Evolutionary conservation across 192 early-diverging fungal species (phyloP).

Genomic region (Podila epigama): DNA sequence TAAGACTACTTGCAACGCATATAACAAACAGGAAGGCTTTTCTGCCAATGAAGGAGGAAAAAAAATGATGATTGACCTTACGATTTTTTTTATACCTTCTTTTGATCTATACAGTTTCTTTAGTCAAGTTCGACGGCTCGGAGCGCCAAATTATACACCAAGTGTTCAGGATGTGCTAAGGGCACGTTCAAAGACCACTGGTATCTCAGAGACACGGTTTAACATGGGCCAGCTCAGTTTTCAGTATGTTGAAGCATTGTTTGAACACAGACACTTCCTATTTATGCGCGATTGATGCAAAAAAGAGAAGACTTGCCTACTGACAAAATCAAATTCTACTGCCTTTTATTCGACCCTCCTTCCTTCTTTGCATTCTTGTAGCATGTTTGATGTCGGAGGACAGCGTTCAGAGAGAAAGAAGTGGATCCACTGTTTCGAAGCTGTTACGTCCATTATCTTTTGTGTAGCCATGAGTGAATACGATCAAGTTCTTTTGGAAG

Average conservation of each 20-base stretch:
- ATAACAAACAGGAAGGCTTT: too few relatives aligned
- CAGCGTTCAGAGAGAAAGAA: conserved; percentile 84
- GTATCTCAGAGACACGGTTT: conserved; percentile 95
- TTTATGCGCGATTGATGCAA: not conserved
- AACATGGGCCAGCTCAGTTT: conserved; percentile 90
- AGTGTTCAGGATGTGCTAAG: conserved; percentile 92
- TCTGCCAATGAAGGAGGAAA: too few relatives aligned
- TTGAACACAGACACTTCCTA: too few relatives aligned
- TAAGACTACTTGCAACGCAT: too few relatives aligned
- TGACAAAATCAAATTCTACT: conserved; percentile 8
- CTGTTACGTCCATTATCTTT: conserved; percentile 91
- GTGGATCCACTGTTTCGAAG: conserved; percentile 89
- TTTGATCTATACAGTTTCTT: conserved; percentile 76
- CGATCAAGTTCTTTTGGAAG: conserved; percentile 90
- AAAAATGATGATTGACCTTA: not conserved
- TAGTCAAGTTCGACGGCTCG: conserved; percentile 86
- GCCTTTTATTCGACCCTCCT: not conserved
- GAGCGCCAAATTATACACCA: conserved; percentile 84
- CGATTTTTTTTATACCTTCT: not conserved
- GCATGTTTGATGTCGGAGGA: conserved; percentile 89
- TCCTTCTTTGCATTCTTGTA: conserved; percentile 15
- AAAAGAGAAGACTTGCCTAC: too few relatives aligned
- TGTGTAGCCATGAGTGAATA: conserved; percentile 93
- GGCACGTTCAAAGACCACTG: conserved; percentile 98
- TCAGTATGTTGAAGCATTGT: too few relatives aligned